phyloP scores from a whole-genome alignment of 2,329 filamentous ascomycete species.

The Aspergillus piperis region DNA sequence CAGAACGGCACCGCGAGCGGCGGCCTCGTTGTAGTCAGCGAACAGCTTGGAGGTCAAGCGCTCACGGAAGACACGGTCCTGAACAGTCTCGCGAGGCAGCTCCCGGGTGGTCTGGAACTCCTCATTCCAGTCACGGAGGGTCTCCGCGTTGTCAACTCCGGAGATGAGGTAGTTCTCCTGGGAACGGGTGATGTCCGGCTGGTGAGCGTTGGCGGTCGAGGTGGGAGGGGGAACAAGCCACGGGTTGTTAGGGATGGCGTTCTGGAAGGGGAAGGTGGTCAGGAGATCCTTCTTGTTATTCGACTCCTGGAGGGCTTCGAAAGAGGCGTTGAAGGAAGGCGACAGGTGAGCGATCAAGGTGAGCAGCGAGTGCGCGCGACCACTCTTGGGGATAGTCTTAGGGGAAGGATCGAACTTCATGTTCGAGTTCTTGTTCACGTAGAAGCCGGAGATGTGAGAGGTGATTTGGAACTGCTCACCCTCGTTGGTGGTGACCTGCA shows the following conservation, averaged over 20 bases:
- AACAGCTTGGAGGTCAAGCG: conserved; percentile 93
- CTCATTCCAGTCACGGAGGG: conserved; percentile 96
- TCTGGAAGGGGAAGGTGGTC: conserved; percentile 92
- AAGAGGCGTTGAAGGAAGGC: conserved; percentile 75
- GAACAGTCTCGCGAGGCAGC: conserved; percentile 87
- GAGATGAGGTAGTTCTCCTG: conserved; percentile 91
- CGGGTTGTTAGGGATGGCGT: conserved; percentile 86
- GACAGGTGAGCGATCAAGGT: conserved; percentile 77
- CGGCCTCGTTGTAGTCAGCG: conserved; percentile 96
- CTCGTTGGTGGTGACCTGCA: conserved; percentile 86
- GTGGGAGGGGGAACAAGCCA: conserved; percentile 77
- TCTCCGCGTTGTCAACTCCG: conserved; percentile 91
- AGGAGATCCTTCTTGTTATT: conserved; percentile 85
- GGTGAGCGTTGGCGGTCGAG: conserved; percentile 68
- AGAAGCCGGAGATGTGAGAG: conserved; percentile 91
- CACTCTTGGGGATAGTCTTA: conserved; percentile 73
- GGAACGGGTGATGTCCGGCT: conserved; percentile 80
- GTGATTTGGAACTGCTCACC: conserved; percentile 95
- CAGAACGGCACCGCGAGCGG: conserved; percentile 84
- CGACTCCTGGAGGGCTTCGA: conserved; percentile 76
- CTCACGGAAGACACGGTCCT: conserved; percentile 94
- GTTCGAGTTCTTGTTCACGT: conserved; percentile 94
- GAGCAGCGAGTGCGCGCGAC: conserved; percentile 81
- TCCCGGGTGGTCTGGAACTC: conserved; percentile 97
- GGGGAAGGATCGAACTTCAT: conserved; percentile 92